Evolutionary conservation across 2,329 filamentous ascomycete species (phyloP).

Genomic region (Mycosphaerella arachidis): DNA sequence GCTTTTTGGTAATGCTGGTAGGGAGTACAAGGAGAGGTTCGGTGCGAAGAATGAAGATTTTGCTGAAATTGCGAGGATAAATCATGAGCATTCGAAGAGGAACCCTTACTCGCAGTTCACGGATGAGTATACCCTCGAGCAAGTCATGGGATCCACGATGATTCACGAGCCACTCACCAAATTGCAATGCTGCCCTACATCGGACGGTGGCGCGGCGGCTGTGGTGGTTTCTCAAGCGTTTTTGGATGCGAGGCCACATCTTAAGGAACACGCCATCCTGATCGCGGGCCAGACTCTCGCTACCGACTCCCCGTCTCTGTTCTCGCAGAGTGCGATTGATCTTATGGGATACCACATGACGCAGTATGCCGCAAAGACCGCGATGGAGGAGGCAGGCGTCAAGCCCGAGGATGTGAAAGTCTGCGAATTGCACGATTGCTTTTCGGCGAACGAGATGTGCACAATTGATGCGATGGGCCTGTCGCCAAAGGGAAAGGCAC

Average conservation of each 20-base stretch:
- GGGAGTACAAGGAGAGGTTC: constrained; percentile 91
- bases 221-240: constrained; percentile 86
- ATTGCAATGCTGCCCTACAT: constrained; percentile 97
- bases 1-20: constrained; percentile 90
- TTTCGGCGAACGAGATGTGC: constrained; percentile 91
- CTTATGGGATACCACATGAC: constrained; percentile 87
- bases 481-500: constrained; percentile 71
- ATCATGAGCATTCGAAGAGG: constrained; percentile 83
- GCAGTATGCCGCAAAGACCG: constrained; percentile 61
- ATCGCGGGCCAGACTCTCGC: constrained; percentile 84
- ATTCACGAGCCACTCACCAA: constrained; percentile 88
- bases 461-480: constrained; percentile 83
- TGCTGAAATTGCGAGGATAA: constrained; percentile 87
- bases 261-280: constrained; percentile 75
- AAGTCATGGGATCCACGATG: constrained; percentile 70
- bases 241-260: constrained; percentile 76
- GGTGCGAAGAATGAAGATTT: constrained; percentile 83
- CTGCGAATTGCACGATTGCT: constrained; percentile 94
- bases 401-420: constrained; percentile 67
- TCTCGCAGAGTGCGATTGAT: constrained; percentile 76
- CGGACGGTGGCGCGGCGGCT: constrained; percentile 83
- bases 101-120: constrained; percentile 99
- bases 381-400: constrained; percentile 68
- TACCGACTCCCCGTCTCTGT: constrained; percentile 78
- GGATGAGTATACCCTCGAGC: constrained; percentile 81